phyloP scores from a whole-genome alignment of 331 rosid genomes.

The Dryas integrifolia region DNA sequence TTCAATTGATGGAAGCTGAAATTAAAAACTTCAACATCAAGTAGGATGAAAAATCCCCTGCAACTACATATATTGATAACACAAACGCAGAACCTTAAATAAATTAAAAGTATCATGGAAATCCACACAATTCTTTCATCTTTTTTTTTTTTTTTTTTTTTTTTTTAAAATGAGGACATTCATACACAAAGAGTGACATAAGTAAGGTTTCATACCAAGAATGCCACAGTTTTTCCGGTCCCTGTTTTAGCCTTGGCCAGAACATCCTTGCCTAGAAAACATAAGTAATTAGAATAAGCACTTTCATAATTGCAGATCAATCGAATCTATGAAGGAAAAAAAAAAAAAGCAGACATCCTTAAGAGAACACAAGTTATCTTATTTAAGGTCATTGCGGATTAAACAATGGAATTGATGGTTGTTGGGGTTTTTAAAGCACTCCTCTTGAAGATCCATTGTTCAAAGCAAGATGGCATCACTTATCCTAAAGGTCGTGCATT shows the following conservation, averaged over 20 bases:
- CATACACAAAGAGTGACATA: slow-evolving; percentile 11
- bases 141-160: background rate
- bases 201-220: slow-evolving; percentile 64
- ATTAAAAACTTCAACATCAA: slow-evolving; percentile 26
- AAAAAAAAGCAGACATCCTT: background rate
- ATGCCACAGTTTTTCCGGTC: slow-evolving; percentile 97
- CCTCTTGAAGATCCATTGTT: background rate
- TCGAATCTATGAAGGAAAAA: background rate
- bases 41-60: slow-evolving; percentile 25
- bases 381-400: background rate
- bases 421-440: background rate
- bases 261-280: slow-evolving; percentile 84
- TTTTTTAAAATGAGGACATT: slow-evolving; percentile 5
- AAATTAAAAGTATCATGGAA: background rate
- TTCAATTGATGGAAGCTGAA: slow-evolving; percentile 98
- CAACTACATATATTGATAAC: background rate
- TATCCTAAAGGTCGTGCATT: background rate
- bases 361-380: background rate
- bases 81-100: background rate
- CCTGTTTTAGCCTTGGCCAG: slow-evolving; percentile 98
- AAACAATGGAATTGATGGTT: background rate
- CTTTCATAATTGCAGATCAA: background rate
- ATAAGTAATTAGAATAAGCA: slow-evolving; percentile 22
- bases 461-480: background rate
- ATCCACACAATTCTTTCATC: background rate